phyloP scores from a whole-genome alignment of 345 rosid genomes.

The Populus ilicifolia region DNA sequence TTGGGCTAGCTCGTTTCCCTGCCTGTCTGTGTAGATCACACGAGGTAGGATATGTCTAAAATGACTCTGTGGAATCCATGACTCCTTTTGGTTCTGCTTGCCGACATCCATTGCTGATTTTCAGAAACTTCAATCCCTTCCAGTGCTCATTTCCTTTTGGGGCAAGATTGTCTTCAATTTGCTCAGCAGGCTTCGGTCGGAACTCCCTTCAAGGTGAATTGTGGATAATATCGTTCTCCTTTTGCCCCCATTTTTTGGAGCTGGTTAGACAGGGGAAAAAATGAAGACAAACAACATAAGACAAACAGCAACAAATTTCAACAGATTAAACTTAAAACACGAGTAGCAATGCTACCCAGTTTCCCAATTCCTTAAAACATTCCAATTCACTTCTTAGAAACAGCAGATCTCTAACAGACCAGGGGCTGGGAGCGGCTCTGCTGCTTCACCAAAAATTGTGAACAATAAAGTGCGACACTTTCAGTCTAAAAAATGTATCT shows the following conservation, averaged over 20 bases:
- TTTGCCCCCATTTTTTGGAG: constrained; percentile 6
- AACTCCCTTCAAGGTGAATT: background rate
- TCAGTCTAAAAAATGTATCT: background rate
- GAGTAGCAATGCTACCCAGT: background rate
- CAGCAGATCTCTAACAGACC: constrained; percentile 16
- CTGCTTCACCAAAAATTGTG: background rate
- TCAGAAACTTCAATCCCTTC: background rate
- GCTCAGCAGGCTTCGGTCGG: background rate
- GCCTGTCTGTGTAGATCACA: constrained; percentile 26
- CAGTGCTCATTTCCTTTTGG: background rate
- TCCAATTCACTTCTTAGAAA: background rate
- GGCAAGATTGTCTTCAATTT: constrained; percentile 1
- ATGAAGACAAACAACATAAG: background rate
- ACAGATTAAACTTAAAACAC: constrained; percentile 3
- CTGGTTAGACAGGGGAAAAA: background rate
- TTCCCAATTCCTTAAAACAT: background rate
- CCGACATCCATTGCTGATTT: constrained; percentile 28
- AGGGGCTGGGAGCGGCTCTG: background rate
- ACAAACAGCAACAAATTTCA: background rate
- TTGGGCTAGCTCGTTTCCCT: constrained; percentile 20
- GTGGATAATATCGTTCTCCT: constrained; percentile 2
- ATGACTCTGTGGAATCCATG: constrained; percentile 55
- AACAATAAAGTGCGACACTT: background rate
- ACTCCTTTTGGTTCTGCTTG: constrained; percentile 21
- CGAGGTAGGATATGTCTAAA: constrained; percentile 30